Evolutionary conservation across 2,329 filamentous ascomycete species (phyloP).

Genomic region (Mollisia scopiformis): DNA sequence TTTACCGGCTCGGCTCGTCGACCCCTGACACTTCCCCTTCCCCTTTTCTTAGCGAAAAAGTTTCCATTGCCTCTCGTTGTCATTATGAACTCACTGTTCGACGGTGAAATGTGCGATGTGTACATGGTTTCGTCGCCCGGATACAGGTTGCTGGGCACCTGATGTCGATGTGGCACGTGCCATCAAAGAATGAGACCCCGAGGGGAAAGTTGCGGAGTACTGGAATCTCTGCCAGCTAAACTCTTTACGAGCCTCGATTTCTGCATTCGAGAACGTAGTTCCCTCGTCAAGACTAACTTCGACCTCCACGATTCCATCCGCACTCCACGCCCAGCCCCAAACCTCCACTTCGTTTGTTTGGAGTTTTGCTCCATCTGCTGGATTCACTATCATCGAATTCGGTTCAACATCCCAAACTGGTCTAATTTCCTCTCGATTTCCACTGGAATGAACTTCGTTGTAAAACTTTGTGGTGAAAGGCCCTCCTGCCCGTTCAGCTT

Average conservation of each 20-base stretch:
- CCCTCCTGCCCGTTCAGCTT: not conserved
- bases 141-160: not conserved
- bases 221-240: conserved; percentile 7
- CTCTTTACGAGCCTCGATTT: not conserved
- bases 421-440: not conserved
- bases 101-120: conserved; percentile 1
- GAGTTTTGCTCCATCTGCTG: not conserved
- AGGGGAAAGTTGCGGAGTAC: not conserved
- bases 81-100: not conserved
- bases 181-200: not conserved
- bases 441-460: conserved; percentile 2
- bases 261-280: not conserved
- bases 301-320: not conserved
- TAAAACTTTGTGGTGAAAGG: conserved; percentile 12
- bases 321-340: conserved; percentile 5
- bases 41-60: not conserved
- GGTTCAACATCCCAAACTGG: conserved; percentile 12
- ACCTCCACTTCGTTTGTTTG: not conserved
- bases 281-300: not conserved
- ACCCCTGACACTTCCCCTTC: not conserved
- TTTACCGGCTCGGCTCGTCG: not conserved
- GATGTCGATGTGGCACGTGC: not conserved
- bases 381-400: conserved; percentile 11
- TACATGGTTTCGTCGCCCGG: conserved; percentile 8
- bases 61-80: not conserved